These are phyloP conservation scores for Pseudocercospora pini-densiflorae DNA, from an alignment of 2,329 filamentous ascomycete species.

Conservation along the genomic window DNA sequence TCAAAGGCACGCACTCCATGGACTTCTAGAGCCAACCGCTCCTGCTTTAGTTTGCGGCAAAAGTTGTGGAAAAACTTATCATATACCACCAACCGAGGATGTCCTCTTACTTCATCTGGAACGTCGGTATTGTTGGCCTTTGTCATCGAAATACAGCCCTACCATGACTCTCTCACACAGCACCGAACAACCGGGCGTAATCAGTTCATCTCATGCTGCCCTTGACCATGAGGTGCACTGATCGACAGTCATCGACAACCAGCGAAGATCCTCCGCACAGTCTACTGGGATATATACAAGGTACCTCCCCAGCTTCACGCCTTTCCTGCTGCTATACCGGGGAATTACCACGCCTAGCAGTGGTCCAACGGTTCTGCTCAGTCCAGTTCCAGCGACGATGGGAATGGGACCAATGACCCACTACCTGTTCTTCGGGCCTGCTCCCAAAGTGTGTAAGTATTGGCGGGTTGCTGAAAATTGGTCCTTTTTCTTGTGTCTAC, in stretches of 20 bases:
- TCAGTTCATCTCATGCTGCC: neutral
- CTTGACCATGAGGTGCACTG: neutral
- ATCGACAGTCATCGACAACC: neutral
- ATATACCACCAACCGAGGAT: neutral
- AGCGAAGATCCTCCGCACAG: conserved; percentile 8
- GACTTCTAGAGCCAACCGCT: too few species aligned
- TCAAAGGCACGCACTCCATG: too few species aligned
- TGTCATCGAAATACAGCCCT: neutral
- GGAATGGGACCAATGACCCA: neutral
- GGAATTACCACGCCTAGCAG: neutral
- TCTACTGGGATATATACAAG: neutral
- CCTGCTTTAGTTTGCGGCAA: neutral
- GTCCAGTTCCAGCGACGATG: neutral
- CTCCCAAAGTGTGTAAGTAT: neutral
- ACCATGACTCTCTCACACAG: neutral
- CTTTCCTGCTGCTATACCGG: neutral
- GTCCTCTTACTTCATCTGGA: neutral
- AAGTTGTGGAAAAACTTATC: neutral
- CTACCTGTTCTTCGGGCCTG: neutral
- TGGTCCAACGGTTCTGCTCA: neutral
- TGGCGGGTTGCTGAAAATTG: neutral
- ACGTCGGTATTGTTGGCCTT: neutral
- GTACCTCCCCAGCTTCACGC: conserved; percentile 2
- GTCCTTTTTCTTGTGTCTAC: neutral
- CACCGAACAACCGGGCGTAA: neutral